A percentile compares a stretch with the other conserved stretches of the same genome.
These are phyloP conservation scores for Triticum aestivum DNA, from an alignment of 176 grass and related monocot genomes.

Conservation along the genomic window IWGSC_CS_RefSeq_v2.1 NC_057807.1:394009976-394010475, in stretches of 20 bases:
- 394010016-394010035: neutral
- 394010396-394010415: neutral
- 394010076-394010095: neutral
- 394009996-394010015: constrained; percentile 27
- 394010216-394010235: constrained; percentile 22
- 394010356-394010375: neutral
- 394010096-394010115: neutral
- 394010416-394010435: neutral
- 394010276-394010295: neutral
- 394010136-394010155: neutral
- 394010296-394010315: neutral
- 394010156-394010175: neutral
- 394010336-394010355: neutral
- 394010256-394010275: neutral
- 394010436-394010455: neutral
- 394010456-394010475: no score
- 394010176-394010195: neutral
- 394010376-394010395: constrained; percentile 11
- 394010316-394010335: constrained; percentile 26
- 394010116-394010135: neutral
- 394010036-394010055: neutral
- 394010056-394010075: neutral
- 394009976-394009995: constrained; percentile 40
- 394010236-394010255: constrained; percentile 22
- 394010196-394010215: neutral